These are phyloP conservation scores for Cordyceps javanica DNA, from an alignment of 2,329 filamentous ascomycete species.

Conservation along the genomic window DNA sequence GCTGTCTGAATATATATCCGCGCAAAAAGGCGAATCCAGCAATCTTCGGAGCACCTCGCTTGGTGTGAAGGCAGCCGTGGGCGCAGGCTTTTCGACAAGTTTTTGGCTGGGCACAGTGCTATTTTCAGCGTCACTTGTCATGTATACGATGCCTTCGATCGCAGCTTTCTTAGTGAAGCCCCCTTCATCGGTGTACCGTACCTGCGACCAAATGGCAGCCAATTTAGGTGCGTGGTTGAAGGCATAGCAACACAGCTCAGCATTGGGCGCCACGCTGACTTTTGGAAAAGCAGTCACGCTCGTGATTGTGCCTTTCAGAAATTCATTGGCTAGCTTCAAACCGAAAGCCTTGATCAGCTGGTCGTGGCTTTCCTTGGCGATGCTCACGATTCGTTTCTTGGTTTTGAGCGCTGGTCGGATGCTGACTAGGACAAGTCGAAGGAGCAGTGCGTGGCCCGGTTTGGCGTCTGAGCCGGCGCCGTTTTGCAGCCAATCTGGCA, in stretches of 20 bases:
- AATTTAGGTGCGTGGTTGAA: slow-evolving; percentile 34
- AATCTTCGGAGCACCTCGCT: slow-evolving; percentile 17
- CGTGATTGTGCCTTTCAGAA: slow-evolving; percentile 28
- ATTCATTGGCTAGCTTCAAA: slow-evolving; percentile 25
- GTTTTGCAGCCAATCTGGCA: not conserved
- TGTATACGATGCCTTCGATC: slow-evolving; percentile 26
- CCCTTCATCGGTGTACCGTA: slow-evolving; percentile 10
- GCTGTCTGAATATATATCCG: slow-evolving; percentile 21
- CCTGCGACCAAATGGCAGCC: slow-evolving; percentile 31
- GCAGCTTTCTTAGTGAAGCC: slow-evolving; percentile 10
- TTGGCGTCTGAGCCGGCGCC: slow-evolving; percentile 9
- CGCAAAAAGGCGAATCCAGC: slow-evolving; percentile 24
- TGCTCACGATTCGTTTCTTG: slow-evolving; percentile 10
- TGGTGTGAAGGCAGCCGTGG: not conserved
- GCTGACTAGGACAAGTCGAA: not conserved
- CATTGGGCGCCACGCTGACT: slow-evolving; percentile 16
- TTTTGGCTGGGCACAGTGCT: slow-evolving; percentile 17
- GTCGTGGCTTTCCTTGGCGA: slow-evolving; percentile 14
- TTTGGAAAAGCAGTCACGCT: slow-evolving; percentile 22
- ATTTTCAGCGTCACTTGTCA: slow-evolving; percentile 20
- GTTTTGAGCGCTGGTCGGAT: not conserved
- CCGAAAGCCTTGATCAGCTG: slow-evolving; percentile 23
- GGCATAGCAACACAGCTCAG: slow-evolving; percentile 21
- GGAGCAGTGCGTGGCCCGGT: not conserved
- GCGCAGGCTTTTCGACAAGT: not conserved